Evolutionary conservation across 371 early-diverging fungal genomes (phyloP).

Genomic region (Mucor ambiguus): DNA sequence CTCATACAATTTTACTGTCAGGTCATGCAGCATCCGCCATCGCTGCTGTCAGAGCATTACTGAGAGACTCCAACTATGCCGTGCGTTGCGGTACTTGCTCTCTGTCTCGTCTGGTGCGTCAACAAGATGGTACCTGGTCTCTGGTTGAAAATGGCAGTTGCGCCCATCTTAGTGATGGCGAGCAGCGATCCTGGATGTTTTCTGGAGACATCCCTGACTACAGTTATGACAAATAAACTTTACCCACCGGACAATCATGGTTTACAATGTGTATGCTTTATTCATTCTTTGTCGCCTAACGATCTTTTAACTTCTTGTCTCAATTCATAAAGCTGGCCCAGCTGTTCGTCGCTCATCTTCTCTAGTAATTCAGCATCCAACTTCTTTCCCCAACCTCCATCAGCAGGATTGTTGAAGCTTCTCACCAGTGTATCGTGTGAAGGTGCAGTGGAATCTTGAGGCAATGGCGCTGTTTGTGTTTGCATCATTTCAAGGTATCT

Average conservation of each 20-base stretch:
- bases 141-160: constrained; percentile 28
- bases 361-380: constrained; percentile 53
- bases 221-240: constrained; percentile 21
- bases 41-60: constrained; percentile 36
- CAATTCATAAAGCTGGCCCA: constrained; percentile 69
- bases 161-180: constrained; percentile 33
- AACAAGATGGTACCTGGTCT: constrained; percentile 29
- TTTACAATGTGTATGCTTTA: not conserved
- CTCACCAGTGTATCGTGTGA: constrained; percentile 37
- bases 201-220: constrained; percentile 44
- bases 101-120: constrained; percentile 33
- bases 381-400: constrained; percentile 57
- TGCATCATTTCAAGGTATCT: constrained; percentile 38
- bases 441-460: constrained; percentile 30
- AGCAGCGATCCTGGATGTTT: constrained; percentile 44
- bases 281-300: constrained; percentile 33
- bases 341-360: constrained; percentile 67
- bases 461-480: constrained; percentile 37
- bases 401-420: constrained; percentile 36
- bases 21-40: constrained; percentile 49
- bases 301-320: constrained; percentile 57
- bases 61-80: constrained; percentile 26
- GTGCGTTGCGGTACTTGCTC: constrained; percentile 35
- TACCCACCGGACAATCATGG: not conserved
- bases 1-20: constrained; percentile 25